Evolutionary conservation across 2,329 filamentous ascomycete genomes (phyloP).

Genomic region (Aspergillus sclerotialis): DNA sequence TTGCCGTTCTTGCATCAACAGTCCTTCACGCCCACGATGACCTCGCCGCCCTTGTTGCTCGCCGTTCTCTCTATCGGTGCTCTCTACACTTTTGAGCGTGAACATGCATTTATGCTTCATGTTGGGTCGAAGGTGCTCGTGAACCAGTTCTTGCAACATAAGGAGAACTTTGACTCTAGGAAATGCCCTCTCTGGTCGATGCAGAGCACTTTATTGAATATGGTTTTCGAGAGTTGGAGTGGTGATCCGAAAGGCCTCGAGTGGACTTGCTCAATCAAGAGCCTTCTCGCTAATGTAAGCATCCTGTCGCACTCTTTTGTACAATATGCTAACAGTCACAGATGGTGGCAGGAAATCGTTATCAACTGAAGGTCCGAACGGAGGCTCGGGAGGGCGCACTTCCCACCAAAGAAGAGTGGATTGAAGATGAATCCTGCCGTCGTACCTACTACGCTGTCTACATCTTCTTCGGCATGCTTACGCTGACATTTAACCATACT

Average conservation of each 20-base stretch:
- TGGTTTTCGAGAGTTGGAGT: slow-evolving; percentile 99
- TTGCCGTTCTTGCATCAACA: slow-evolving; percentile 90
- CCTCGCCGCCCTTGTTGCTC: slow-evolving; percentile 75
- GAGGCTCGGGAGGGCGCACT: slow-evolving; percentile 72
- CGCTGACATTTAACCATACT: slow-evolving; percentile 94
- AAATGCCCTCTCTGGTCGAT: slow-evolving; percentile 98
- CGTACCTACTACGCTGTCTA: slow-evolving; percentile 98
- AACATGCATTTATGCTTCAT: slow-evolving; percentile 93
- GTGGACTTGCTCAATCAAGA: slow-evolving; percentile 99
- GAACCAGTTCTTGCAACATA: slow-evolving; percentile 94
- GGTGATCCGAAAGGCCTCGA: slow-evolving; percentile 95
- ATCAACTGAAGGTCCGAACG: slow-evolving; percentile 87
- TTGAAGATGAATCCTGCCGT: slow-evolving; percentile 92
- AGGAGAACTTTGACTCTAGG: slow-evolving; percentile 96
- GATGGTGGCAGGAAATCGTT: slow-evolving; percentile 96
- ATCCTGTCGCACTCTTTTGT: neutral
- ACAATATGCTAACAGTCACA: slow-evolving; percentile 19
- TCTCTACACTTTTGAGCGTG: slow-evolving; percentile 92
- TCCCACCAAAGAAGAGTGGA: slow-evolving; percentile 82
- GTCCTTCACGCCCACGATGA: slow-evolving; percentile 74
- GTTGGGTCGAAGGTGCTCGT: slow-evolving; percentile 96
- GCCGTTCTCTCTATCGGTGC: slow-evolving; percentile 93
- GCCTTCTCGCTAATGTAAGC: slow-evolving; percentile 70
- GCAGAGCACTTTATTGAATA: slow-evolving; percentile 94
- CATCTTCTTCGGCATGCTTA: slow-evolving; percentile 95